These are phyloP conservation scores for Lasiosphaeria miniovina DNA, from an alignment of 495 filamentous ascomycete species.

Conservation along the genomic window DNA sequence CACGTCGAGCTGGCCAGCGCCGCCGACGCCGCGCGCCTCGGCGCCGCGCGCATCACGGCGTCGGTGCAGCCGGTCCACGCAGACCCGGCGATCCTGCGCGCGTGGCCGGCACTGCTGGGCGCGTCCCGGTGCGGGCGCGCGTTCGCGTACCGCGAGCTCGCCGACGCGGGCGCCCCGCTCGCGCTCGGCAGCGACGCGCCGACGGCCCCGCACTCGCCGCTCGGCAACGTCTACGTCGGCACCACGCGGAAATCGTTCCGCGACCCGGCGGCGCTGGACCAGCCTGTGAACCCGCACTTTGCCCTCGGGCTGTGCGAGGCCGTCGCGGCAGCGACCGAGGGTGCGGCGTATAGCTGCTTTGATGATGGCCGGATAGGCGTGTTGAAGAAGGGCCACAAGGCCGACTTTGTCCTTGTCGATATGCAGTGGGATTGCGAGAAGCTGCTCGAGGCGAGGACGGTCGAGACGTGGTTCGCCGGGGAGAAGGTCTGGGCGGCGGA, in stretches of 20 bases:
- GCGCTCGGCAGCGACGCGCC: constrained; percentile 61
- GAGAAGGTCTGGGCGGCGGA: constrained; percentile 42
- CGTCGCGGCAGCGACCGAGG: constrained; percentile 53
- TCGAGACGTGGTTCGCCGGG: constrained; percentile 57
- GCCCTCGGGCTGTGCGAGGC: constrained; percentile 50
- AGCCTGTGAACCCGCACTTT: constrained; percentile 53
- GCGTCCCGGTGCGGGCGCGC: constrained; percentile 49
- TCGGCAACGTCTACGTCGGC: constrained; percentile 58
- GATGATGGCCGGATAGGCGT: constrained; percentile 51
- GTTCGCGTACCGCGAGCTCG: constrained; percentile 62
- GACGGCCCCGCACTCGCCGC: constrained; percentile 54
- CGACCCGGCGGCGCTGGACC: constrained; percentile 44
- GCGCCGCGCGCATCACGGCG: constrained; percentile 56
- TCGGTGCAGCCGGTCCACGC: constrained; percentile 64
- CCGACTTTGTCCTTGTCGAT: constrained; percentile 58
- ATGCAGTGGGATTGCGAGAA: constrained; percentile 53
- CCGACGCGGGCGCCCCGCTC: constrained; percentile 48
- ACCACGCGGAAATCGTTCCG: constrained; percentile 56
- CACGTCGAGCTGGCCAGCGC: constrained; percentile 58
- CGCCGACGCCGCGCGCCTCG: constrained; percentile 51
- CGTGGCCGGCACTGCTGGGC: constrained; percentile 57
- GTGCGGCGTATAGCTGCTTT: constrained; percentile 58
- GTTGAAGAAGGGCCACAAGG: constrained; percentile 48
- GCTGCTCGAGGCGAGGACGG: constrained; percentile 50
- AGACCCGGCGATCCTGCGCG: constrained; percentile 59